Evolutionary conservation across 2,329 filamentous ascomycete species (phyloP), one percentile per base, ranked within the genome.

Genomic region (Chaetomium sp.): DNA sequence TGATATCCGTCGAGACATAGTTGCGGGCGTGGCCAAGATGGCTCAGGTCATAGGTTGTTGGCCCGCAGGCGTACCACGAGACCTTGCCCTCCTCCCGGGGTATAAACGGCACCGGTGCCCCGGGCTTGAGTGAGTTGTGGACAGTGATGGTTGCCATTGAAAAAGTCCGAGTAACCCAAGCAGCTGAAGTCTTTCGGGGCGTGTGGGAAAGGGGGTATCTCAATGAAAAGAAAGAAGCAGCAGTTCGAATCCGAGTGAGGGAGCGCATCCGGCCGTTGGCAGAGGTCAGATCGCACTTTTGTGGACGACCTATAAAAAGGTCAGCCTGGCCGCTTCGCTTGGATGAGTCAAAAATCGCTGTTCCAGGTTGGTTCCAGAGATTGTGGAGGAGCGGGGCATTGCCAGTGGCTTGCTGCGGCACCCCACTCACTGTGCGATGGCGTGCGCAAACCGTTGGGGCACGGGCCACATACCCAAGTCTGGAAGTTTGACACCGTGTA

Each of bases 1-100:
- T 85, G 61, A 95, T 91, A 70, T 96, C 91, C 46, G 89, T 92
- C 49, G 86, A 89, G 60, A 95, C 88, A 80, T 95, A 95, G 74
- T 95, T 95, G 64, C 89, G 79, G 40, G 57, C 90, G 71, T 95
- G 90, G 35, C 89, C 87, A 59, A 92, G 72, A 75, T 92, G 89
- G 59, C 86, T 81, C 72, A 91, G 86, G 69, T 91, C 88, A 69
- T 91, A 91, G 43, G 88, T 85, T 3, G 90, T 96, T 56, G 90
- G 90, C 14, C 91, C 91, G 74, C 91, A 96, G 63, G 86, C 87
- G 71, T 95, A 95, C 89, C 90, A 95, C 5, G 83, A 84, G 34
- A 95, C 81, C 67, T 86, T 85, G 33, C 83, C 80, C 7, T 79
- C 75, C 67, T 91, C 84, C 48, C 88, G 79, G 11, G 89, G 88